Evolutionary conservation across 2,329 filamentous ascomycete species (phyloP), one percentile per base, ranked within the genome.

Genomic region (Pseudocercospora fuligena): DNA sequence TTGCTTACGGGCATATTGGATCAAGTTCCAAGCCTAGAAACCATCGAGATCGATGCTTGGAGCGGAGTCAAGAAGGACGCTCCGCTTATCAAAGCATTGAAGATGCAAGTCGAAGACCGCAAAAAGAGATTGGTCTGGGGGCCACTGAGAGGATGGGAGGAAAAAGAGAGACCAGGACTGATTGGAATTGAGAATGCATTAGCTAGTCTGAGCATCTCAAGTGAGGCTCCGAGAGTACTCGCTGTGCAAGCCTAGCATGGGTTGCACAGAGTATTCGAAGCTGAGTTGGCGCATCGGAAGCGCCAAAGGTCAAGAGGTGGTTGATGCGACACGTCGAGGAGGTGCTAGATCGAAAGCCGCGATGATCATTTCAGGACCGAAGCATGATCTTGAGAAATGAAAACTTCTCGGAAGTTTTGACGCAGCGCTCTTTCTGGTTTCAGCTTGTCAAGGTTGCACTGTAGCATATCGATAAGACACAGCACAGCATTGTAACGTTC

Each of bases 21-120:
- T 1, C 83, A 83, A 63, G 78, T 91, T 65, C 87, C 89, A 0
- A 83, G 81, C 43, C 76, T 92, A 1, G 75, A 83, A 8, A 80
- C 82, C 1, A 82, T 93, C 21, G 86, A 92, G 73, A 91, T 94
- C 68, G 91, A 94, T 77, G 91, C 86, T 0, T 92, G 85, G 75
- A 80, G 85, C 0, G 86, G 86, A 61, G 89, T 94, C 3, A 87
- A 86, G 76, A 89, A 88, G 75, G 83, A 83, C 0, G 87, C 89
- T 14, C 86, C 84, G 31, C 87, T 94, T 79, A 86, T 93, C 82
- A 78, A 80, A 9, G 86, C 83, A 2, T 79, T 94, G 21, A 76
- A 90, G 8, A 81, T 85, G 0, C 82, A 86, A 3, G 83, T 84
- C 1, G 80, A 78, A 9, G 77, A 82, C 7, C 81, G 83, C 19